Evolutionary conservation across 257 asterid genomes (phyloP).

Genomic region (Nicotiana benthamiana): DNA sequence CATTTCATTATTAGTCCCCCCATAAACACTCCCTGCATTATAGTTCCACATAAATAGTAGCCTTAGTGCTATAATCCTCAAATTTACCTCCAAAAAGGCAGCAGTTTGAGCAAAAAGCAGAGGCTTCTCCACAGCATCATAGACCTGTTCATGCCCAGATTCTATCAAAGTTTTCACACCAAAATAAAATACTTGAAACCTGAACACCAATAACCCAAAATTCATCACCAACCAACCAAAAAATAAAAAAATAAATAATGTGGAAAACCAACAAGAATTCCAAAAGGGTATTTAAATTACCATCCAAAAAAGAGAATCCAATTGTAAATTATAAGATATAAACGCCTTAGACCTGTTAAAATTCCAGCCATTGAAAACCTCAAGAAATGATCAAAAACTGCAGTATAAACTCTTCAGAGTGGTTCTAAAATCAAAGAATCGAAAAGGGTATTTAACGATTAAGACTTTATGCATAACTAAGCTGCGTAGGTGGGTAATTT

Average conservation of each 20-base stretch:
- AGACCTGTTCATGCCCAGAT: constrained; percentile 62
- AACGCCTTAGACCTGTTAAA: constrained; percentile 35
- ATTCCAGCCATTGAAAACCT: constrained; percentile 41
- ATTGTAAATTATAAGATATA: constrained; percentile 68
- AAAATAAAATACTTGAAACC: constrained; percentile 63
- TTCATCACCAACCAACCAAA: background rate
- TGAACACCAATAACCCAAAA: constrained; percentile 8
- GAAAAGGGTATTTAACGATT: background rate
- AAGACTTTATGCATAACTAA: background rate
- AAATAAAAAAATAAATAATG: background rate
- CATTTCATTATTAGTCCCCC: background rate
- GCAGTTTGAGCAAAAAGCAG: constrained; percentile 75
- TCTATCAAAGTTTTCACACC: constrained; percentile 42
- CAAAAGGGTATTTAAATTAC: constrained; percentile 18
- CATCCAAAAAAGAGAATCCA: constrained; percentile 79
- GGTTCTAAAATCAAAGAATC: background rate
- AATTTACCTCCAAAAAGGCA: constrained; percentile 51
- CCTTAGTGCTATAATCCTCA: background rate
- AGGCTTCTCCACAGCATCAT: constrained; percentile 68
- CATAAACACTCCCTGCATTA: background rate
- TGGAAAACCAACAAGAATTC: background rate
- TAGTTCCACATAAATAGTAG: background rate
- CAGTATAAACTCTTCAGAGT: background rate
- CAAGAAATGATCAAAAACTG: background rate
- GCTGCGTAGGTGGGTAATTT: background rate